phyloP scores from a whole-genome alignment of 2,329 filamentous ascomycete genomes.

The Neopestalotiopsis clavispora region DNA sequence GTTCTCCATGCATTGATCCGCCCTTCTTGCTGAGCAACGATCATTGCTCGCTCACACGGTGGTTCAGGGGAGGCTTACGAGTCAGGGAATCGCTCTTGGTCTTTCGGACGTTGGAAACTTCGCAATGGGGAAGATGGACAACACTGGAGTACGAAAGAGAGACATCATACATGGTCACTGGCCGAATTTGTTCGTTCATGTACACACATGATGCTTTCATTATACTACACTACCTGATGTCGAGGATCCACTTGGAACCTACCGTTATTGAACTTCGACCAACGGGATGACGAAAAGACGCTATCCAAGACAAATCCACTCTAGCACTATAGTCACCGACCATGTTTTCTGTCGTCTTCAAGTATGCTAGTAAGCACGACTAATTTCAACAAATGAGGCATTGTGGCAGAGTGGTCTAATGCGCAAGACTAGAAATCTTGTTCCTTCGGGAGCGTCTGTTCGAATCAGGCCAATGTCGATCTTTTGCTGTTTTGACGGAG shows the following conservation, averaged over 20 bases:
- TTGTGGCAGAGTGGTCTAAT: slow-evolving; percentile 2
- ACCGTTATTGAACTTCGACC: neutral
- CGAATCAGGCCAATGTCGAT: neutral
- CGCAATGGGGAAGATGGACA: no score
- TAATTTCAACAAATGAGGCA: neutral
- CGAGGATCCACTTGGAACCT: neutral
- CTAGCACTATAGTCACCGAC: neutral
- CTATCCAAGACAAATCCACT: neutral
- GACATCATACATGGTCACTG: no score
- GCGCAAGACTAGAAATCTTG: slow-evolving; percentile 2
- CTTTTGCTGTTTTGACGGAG: neutral
- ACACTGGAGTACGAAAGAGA: no score
- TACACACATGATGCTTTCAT: neutral
- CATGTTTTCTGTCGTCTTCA: neutral
- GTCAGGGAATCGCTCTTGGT: no score
- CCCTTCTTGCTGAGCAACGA: neutral
- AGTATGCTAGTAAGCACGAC: neutral
- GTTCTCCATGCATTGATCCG: neutral
- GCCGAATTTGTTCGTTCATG: no score
- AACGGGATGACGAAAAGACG: neutral
- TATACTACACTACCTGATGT: neutral
- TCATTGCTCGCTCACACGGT: neutral
- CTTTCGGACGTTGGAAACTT: no score
- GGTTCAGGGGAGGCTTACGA: no score
- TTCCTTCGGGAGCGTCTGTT: neutral